phyloP scores from a whole-genome alignment of 345 rosid genomes.

The Brassica incana region DNA sequence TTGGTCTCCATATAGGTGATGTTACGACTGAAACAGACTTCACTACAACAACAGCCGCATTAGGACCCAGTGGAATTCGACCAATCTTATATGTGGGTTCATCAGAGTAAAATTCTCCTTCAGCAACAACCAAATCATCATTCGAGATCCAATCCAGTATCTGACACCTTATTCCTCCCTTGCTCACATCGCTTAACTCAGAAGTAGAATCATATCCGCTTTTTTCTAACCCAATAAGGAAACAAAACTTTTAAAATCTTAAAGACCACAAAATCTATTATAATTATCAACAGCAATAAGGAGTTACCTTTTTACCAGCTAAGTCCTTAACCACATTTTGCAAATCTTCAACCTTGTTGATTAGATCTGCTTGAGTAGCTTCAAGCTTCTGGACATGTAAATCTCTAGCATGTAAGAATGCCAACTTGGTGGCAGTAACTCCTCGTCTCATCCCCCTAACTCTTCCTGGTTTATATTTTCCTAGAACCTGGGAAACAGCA shows the following conservation, averaged over 20 bases:
- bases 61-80: background rate
- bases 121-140: background rate
- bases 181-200: background rate
- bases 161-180: background rate
- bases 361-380: too few relatives aligned
- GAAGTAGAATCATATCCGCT: background rate
- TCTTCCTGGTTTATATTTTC: background rate
- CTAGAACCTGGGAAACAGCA: background rate
- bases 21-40: background rate
- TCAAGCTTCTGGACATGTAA: too few relatives aligned
- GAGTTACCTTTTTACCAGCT: too few relatives aligned
- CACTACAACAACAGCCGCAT: background rate
- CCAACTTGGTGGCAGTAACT: too few relatives aligned
- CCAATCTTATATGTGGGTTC: background rate
- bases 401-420: too few relatives aligned
- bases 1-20: background rate
- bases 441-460: background rate
- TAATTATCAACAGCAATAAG: background rate
- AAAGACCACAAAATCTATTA: background rate
- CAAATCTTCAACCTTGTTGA: too few relatives aligned
- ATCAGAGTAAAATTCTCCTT: background rate
- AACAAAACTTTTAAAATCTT: background rate
- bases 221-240: background rate
- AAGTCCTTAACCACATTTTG: too few relatives aligned
- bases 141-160: background rate